Conservation (phyloP, 2,329 filamentous ascomycete genomes). For the Claviceps quebecensis region DNA sequence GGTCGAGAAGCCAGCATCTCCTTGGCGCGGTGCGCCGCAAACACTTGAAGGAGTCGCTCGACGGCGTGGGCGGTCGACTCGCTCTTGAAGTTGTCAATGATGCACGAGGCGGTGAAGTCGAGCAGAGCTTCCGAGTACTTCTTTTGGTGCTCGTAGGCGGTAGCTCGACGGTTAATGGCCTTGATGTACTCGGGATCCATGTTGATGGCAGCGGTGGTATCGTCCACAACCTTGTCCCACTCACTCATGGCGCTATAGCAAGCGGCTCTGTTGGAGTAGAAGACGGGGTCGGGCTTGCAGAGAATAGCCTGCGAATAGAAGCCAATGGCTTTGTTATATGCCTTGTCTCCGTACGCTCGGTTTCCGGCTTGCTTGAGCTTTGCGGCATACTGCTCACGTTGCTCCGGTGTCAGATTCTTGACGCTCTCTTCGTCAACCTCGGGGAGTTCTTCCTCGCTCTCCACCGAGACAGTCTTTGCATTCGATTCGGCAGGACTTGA, state of each 20-base stretch:
- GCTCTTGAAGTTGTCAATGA: conserved; percentile 95
- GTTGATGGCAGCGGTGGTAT: conserved; percentile 86
- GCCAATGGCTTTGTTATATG: conserved; percentile 85
- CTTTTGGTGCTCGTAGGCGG: conserved; percentile 87
- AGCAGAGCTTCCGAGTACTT: conserved; percentile 88
- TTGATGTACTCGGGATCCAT: conserved; percentile 96
- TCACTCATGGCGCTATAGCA: conserved; percentile 89
- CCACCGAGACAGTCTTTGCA: conserved; percentile 36
- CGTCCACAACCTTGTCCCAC: conserved; percentile 93
- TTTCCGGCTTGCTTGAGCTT: conserved; percentile 94
- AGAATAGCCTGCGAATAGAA: conserved; percentile 92
- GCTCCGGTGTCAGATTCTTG: conserved; percentile 37
- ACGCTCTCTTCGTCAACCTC: conserved; percentile 48
- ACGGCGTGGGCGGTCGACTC: conserved; percentile 78
- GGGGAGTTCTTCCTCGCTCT: conserved; percentile 54
- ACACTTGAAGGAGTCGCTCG: conserved; percentile 88
- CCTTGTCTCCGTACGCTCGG: conserved; percentile 88
- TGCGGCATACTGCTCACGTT: conserved; percentile 73
- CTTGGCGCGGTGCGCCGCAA: conserved; percentile 87
- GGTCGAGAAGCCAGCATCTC: conserved; percentile 73
- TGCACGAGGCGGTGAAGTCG: conserved; percentile 97
- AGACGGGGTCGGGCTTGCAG: conserved; percentile 94
- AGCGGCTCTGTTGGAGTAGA: conserved; percentile 95
- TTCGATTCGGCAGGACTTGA: conserved; percentile 21
- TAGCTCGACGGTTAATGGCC: conserved; percentile 88